A percentile compares a stretch with the other conserved stretches of the same genome.
Conservation (phyloP, 805 yeast species). For the Candida koratica region DNA sequence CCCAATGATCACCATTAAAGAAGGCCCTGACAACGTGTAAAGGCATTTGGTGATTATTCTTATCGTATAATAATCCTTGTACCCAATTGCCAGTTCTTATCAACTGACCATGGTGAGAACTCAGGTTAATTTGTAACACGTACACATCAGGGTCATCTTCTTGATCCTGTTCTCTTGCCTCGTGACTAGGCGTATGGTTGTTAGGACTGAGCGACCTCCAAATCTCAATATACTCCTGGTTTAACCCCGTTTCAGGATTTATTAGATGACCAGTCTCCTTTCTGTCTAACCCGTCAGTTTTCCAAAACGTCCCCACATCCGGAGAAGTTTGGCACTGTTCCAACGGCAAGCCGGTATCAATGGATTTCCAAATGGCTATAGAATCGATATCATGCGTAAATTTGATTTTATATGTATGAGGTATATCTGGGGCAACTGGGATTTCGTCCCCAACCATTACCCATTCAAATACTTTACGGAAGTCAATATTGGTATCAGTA, state of each 20-base stretch:
- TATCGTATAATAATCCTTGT: slow-evolving; percentile 44
- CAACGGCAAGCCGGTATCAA: slow-evolving; percentile 28
- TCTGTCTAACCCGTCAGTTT: slow-evolving; percentile 37
- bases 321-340: slow-evolving; percentile 26
- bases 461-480: slow-evolving; percentile 48
- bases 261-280: slow-evolving; percentile 49
- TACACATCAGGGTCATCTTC: slow-evolving; percentile 9
- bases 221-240: slow-evolving; percentile 47
- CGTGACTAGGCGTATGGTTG: slow-evolving; percentile 23
- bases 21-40: slow-evolving; percentile 27
- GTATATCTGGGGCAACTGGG: slow-evolving; percentile 18
- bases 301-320: slow-evolving; percentile 46
- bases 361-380: slow-evolving; percentile 27
- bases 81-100: slow-evolving; percentile 49
- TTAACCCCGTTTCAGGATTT: slow-evolving; percentile 40
- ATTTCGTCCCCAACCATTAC: slow-evolving; percentile 51
- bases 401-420: slow-evolving; percentile 31
- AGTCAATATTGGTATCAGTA: slow-evolving; percentile 10
- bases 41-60: slow-evolving; percentile 18
- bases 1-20: slow-evolving; percentile 21
- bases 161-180: slow-evolving; percentile 22
- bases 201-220: slow-evolving; percentile 50
- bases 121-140: slow-evolving; percentile 23
- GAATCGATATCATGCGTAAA: slow-evolving; percentile 46
- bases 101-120: slow-evolving; percentile 39